Conservation (phyloP, 345 rosid genomes). For the Raphanus raphanistrum region DNA sequence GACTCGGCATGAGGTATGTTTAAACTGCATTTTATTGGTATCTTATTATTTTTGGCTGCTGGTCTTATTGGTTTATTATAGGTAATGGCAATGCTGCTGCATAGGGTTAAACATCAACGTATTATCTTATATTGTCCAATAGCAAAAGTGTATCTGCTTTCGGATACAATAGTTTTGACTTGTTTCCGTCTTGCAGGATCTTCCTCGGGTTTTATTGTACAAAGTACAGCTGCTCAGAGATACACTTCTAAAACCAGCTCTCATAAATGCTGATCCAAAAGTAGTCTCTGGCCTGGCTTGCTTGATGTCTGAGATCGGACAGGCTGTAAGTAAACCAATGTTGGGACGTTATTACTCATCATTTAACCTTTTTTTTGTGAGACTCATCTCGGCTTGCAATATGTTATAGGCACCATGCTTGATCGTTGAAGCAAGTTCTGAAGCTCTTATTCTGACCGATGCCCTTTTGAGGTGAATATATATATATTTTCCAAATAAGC, state of each 20-base stretch:
- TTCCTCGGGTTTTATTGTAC: constrained; percentile 73
- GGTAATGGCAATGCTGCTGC: background rate
- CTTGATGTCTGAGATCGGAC: constrained; percentile 94
- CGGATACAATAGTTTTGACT: background rate
- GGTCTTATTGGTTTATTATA: background rate
- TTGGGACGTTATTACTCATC: background rate
- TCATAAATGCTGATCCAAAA: constrained; percentile 66
- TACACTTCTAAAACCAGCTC: constrained; percentile 75
- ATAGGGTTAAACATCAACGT: background rate
- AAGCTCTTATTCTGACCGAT: constrained; percentile 71
- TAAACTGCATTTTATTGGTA: constrained; percentile 5
- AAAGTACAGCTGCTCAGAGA: constrained; percentile 80
- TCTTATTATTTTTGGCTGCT: background rate
- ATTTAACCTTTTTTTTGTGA: constrained; percentile 10
- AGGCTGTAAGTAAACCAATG: constrained; percentile 63
- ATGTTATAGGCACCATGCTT: constrained; percentile 74
- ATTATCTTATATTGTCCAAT: background rate
- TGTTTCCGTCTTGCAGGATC: constrained; percentile 58
- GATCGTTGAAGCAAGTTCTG: constrained; percentile 79
- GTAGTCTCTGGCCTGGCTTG: constrained; percentile 82
- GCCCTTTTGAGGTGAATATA: constrained; percentile 71
- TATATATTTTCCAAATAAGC: background rate
- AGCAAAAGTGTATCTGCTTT: background rate
- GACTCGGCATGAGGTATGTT: constrained; percentile 74
- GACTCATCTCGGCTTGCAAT: constrained; percentile 23